Conservation (phyloP, 2,329 filamentous ascomycete species). For the Aspergillus sojae region DNA sequence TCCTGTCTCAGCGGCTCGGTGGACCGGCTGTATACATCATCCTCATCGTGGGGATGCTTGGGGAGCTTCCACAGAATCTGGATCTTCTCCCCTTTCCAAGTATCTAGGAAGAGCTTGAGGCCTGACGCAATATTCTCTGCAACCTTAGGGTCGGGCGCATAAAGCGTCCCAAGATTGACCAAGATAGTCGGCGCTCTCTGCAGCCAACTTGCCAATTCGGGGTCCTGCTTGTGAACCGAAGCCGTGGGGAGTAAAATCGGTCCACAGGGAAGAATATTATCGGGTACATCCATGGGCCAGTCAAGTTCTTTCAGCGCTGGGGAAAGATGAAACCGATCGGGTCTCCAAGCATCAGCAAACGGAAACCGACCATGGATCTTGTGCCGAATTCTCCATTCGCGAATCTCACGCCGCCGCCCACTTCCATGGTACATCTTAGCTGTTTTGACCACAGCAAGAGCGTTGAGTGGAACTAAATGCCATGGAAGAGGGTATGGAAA, state of each 20-base stretch:
- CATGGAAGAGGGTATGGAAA: constrained; percentile 52
- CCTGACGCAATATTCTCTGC: constrained; percentile 45
- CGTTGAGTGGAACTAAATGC: constrained; percentile 47
- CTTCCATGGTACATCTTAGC: constrained; percentile 30
- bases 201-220: constrained; percentile 50
- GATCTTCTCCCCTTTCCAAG: constrained; percentile 24
- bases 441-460: constrained; percentile 38
- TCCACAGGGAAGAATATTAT: constrained; percentile 49
- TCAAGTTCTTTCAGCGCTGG: constrained; percentile 40
- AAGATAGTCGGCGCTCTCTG: constrained; percentile 47
- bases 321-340: constrained; percentile 31
- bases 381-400: constrained; percentile 27
- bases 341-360: constrained; percentile 29
- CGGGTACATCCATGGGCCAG: constrained; percentile 44
- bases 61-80: constrained; percentile 47
- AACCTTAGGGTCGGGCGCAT: constrained; percentile 34
- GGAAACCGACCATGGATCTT: constrained; percentile 32
- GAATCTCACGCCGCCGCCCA: constrained; percentile 26
- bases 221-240: constrained; percentile 42
- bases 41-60: constrained; percentile 25
- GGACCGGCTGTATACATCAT: constrained; percentile 24
- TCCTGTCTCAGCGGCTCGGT: constrained; percentile 26
- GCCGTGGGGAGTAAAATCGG: constrained; percentile 47
- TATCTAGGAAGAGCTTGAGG: constrained; percentile 40
- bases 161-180: constrained; percentile 53